Base-by-base conservation (phyloP, 352 stramenopile genomes). In the Phytophthora quininea region DNA sequence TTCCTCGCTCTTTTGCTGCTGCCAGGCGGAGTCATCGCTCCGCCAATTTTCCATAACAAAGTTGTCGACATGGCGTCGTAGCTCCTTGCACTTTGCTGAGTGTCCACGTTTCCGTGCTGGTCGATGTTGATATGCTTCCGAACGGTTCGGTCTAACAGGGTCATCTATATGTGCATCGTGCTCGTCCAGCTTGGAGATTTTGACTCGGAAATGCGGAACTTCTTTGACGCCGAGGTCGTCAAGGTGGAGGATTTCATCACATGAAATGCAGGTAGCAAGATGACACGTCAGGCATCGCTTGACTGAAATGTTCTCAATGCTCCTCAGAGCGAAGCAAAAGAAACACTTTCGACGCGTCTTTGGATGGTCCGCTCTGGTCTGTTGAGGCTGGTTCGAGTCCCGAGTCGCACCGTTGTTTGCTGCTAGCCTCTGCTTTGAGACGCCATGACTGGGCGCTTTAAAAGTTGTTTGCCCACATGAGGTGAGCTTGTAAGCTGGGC, bases 141-240 rank as follows among this genome's bases (percentile, higher is more conserved):
- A 29, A 3, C 10, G 46, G 19, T 54, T 11, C 19, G 24, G 0
- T 12, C 19, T n/a, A 40, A 40, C 35, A 40, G 35, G 5, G 35
- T 40, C 35, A 5, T 40, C 35, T 40, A 40, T 40, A 11, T 43
- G 12, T 49, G 24, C 3, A 6, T 49, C 19, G 15, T 49, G 43
- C 15, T 29, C 19, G n/a, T n/a, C n/a, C n/a, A n/a, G n/a, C 42
- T 45, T 42, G 32, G 19, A 19, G 5, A 80, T 56, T 27, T 69
- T 79, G 14, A 91, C 71, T 33, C 82, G 72, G 27, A 80, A 85
- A 47, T 91, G 83, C 19, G 53, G 46, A 2, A 72, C 61, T 33
- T 88, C 83, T 8, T 65, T 67, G n/a, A 89, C 71, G n/a, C 83
- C 83, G 0, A 91, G 60, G 57, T 91, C 83, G 38, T 92, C 81